These are phyloP conservation scores for Plicaturopsis crispa DNA, from an alignment of 768 basidiomycete genomes.

Conservation along the genomic window DNA sequence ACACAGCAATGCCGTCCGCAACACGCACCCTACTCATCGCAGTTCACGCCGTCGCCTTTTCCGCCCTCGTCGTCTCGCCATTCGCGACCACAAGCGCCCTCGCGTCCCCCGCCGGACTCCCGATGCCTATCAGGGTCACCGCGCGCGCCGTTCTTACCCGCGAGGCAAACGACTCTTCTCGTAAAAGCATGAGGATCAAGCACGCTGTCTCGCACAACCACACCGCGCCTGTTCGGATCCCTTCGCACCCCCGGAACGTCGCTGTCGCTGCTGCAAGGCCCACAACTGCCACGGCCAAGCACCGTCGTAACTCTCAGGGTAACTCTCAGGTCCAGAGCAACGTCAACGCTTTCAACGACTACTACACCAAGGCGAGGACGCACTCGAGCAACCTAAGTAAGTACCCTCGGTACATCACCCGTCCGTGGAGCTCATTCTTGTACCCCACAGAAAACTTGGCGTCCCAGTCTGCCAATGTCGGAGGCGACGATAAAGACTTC, in stretches of 20 bases:
- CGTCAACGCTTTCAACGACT: constrained; percentile 12
- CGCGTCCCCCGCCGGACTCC: constrained; percentile 18
- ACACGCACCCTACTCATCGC: constrained; percentile 31
- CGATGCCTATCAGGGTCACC: constrained; percentile 2
- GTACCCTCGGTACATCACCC: constrained; percentile 2
- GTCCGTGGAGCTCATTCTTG: neutral
- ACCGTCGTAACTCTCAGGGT: no score
- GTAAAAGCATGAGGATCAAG: neutral
- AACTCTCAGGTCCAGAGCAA: no score
- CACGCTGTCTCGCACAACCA: neutral
- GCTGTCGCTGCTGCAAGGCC: neutral
- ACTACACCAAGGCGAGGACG: constrained; percentile 12
- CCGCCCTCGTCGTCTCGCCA: constrained; percentile 22
- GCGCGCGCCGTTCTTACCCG: neutral
- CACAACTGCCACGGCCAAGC: constrained; percentile 15
- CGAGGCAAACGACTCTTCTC: neutral
- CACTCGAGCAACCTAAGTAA: constrained; percentile 19
- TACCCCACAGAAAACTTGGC: constrained; percentile 25
- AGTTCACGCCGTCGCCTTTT: constrained; percentile 31
- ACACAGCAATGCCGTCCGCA: constrained; percentile 23
- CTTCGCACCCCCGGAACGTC: neutral
- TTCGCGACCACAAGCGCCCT: constrained; percentile 11
- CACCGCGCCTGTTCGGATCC: neutral
- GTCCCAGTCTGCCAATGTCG: constrained; percentile 18
- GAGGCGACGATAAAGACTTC: constrained; percentile 18